These are phyloP conservation scores for Colletotrichum siamense DNA, from an alignment of 2,329 filamentous ascomycete genomes.

Conservation along the genomic window DNA sequence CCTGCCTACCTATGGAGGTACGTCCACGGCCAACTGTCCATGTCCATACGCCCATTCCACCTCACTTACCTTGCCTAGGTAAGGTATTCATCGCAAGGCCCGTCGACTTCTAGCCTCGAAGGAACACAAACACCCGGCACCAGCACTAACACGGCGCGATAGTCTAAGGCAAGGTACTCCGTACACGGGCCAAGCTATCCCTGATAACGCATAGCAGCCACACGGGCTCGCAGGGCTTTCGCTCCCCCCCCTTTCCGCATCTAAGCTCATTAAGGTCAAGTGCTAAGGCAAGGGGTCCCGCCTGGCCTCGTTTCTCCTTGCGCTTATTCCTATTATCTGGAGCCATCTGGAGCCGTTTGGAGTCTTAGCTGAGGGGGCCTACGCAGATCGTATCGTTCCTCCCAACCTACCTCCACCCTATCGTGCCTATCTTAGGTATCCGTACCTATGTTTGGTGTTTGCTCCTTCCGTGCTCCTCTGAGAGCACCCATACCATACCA, in stretches of 20 bases:
- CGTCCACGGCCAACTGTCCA: not conserved
- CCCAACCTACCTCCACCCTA: not conserved
- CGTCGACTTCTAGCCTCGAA: not conserved
- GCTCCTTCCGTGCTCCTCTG: not conserved
- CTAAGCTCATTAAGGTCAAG: not conserved
- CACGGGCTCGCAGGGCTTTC: not conserved
- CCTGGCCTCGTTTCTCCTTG: not conserved
- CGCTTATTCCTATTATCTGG: conserved; percentile 15
- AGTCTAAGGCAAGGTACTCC: not conserved
- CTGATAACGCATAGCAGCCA: not conserved
- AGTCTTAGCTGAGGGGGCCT: not conserved
- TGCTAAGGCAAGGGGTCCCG: not conserved
- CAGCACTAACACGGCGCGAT: not conserved
- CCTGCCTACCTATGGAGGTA: not conserved
- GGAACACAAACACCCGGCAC: not conserved
- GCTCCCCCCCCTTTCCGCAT: not conserved
- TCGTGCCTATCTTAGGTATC: not conserved
- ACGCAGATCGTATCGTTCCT: conserved; percentile 3
- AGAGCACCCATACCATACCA: not conserved
- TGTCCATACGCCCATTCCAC: not conserved
- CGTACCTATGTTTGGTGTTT: not conserved
- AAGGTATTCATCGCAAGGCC: not conserved
- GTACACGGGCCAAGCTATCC: not conserved
- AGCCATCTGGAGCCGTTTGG: not conserved
- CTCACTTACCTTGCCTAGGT: not conserved